Percentiles rank a stretch among this genome's conserved stretches.
These are phyloP conservation scores for Fusarium sp. DNA, from an alignment of 2,329 filamentous ascomycete species.

Conservation along the genomic window DNA sequence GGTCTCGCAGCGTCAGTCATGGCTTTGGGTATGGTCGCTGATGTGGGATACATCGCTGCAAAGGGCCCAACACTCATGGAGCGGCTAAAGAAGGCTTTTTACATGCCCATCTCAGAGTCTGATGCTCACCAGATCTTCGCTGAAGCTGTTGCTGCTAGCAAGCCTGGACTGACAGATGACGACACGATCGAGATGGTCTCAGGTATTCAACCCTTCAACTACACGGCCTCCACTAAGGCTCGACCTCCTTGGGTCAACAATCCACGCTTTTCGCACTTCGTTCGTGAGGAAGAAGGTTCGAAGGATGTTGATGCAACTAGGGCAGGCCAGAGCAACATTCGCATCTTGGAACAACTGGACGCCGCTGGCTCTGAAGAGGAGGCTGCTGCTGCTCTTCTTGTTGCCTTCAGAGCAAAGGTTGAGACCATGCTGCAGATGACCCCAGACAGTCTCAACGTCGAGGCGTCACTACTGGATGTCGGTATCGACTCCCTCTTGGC, in stretches of 20 bases:
- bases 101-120: neutral
- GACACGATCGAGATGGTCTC: neutral
- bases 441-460: neutral
- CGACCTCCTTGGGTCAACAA: constrained; percentile 2
- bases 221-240: neutral
- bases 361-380: neutral
- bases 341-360: neutral
- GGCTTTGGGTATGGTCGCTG: neutral
- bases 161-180: neutral
- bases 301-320: neutral
- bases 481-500: neutral
- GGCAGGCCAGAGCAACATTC: neutral
- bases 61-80: neutral
- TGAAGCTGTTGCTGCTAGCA: neutral
- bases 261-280: neutral
- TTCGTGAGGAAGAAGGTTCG: neutral
- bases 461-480: neutral
- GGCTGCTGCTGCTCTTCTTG: neutral
- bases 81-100: neutral
- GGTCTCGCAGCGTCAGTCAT: neutral
- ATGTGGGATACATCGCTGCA: neutral
- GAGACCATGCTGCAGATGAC: constrained; percentile 2
- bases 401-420: neutral
- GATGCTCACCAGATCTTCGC: constrained; percentile 1
- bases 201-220: neutral